Evolutionary conservation across 2,329 filamentous ascomycete species (phyloP).

Genomic region (Gyromitra esculenta): DNA sequence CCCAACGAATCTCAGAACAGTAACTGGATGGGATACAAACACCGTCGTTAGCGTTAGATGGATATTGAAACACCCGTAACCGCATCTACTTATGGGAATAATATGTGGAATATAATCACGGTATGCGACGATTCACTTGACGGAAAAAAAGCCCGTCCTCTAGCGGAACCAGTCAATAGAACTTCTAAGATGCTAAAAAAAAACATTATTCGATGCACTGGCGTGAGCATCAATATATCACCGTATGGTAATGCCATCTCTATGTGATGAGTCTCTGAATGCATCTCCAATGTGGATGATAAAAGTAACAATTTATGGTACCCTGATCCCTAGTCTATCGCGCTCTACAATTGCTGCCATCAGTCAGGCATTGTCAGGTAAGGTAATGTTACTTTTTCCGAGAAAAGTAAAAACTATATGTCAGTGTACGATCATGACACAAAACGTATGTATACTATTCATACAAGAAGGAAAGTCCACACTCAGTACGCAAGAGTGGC

Average conservation of each 20-base stretch:
- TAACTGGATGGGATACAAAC: not conserved
- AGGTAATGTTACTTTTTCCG: no score
- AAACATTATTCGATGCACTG: not conserved
- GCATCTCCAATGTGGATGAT: slow-evolving; percentile 10
- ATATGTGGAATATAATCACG: slow-evolving; percentile 11
- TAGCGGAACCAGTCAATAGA: not conserved
- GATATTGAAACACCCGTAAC: slow-evolving; percentile 2
- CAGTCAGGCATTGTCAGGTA: no score
- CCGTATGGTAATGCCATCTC: slow-evolving; percentile 38
- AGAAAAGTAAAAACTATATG: not conserved
- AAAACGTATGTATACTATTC: no score
- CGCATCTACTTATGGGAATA: slow-evolving; percentile 24
- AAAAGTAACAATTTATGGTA: not conserved
- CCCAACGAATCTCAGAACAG: not conserved
- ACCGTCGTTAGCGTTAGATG: not conserved
- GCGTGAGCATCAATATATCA: slow-evolving; percentile 22
- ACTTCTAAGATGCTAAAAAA: not conserved
- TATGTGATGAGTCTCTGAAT: slow-evolving; percentile 33
- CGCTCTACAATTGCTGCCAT: no score
- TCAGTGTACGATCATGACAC: no score
- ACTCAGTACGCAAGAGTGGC: not conserved
- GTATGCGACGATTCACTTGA: slow-evolving; percentile 3
- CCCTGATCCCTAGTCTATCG: no score
- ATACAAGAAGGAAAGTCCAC: not conserved
- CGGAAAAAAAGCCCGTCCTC: slow-evolving; percentile 15